Evolutionary conservation across 2,329 filamentous ascomycete genomes (phyloP).

Genomic region (Epicoccum sorghinum): DNA sequence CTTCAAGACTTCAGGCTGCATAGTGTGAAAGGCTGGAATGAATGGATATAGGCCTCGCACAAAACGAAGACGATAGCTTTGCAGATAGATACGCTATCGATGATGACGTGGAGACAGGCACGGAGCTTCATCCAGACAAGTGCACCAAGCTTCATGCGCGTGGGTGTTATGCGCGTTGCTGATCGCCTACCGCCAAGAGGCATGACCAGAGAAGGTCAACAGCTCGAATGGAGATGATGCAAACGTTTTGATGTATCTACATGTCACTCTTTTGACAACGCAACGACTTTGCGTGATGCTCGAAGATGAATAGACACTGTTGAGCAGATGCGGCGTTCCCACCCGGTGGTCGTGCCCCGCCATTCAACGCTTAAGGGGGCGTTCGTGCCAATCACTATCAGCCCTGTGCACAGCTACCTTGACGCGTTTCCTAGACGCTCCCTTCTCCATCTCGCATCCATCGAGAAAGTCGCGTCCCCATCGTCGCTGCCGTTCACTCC

Average conservation of each 20-base stretch:
- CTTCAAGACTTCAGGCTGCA: conserved; percentile 15
- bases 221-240: conserved; percentile 1
- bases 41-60: not conserved
- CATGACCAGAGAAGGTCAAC: conserved; percentile 10
- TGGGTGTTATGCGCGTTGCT: conserved; percentile 10
- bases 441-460: conserved; percentile 19
- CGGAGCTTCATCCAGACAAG: conserved; percentile 1
- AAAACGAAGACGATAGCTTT: not conserved
- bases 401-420: conserved; percentile 20
- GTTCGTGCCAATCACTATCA: conserved; percentile 19
- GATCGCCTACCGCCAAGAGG: conserved; percentile 18
- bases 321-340: conserved; percentile 18
- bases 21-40: not conserved
- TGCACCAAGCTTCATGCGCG: conserved; percentile 10
- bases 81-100: conserved; percentile 3
- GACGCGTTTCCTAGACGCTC: conserved; percentile 16
- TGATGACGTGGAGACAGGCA: conserved; percentile 22
- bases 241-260: conserved; percentile 2
- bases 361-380: conserved; percentile 17
- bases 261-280: not conserved
- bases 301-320: conserved; percentile 8
- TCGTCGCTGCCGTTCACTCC: conserved; percentile 36
- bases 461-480: conserved; percentile 25
- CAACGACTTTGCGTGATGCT: conserved; percentile 5
- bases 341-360: conserved; percentile 14